phyloP scores from a whole-genome alignment of 2,329 filamentous ascomycete species.

The Neofusicoccum laricinum region DNA sequence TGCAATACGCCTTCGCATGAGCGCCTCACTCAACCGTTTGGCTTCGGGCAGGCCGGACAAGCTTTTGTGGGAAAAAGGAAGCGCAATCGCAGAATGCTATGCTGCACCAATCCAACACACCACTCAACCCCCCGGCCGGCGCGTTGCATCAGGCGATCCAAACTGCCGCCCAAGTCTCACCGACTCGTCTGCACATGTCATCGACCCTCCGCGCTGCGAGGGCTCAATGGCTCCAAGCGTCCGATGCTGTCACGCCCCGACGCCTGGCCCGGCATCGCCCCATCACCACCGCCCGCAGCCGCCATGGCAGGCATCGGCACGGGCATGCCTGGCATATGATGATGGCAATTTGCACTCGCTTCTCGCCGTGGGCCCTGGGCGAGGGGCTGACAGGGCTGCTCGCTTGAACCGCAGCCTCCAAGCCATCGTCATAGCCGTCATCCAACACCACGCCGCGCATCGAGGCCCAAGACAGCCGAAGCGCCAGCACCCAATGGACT shows the following conservation, averaged over 20 bases:
- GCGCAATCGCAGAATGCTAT: background rate
- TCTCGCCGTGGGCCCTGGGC: background rate
- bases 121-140: background rate
- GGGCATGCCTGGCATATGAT: background rate
- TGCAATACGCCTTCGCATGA: constrained; percentile 11
- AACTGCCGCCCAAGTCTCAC: background rate
- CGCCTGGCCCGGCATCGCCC: constrained; percentile 1
- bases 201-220: too few relatives aligned
- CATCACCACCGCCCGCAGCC: constrained; percentile 1
- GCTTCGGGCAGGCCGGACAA: background rate
- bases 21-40: constrained; percentile 11
- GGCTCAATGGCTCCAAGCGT: background rate
- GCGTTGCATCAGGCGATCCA: constrained; percentile 6
- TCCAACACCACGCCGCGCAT: background rate
- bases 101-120: background rate
- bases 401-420: background rate
- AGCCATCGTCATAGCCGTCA: constrained; percentile 6
- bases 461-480: background rate
- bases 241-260: constrained; percentile 9
- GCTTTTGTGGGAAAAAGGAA: constrained; percentile 6
- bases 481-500: background rate
- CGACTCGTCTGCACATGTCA: constrained; percentile 9
- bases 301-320: too few relatives aligned
- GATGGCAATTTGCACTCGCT: background rate
- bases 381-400: constrained; percentile 4